Evolutionary conservation across 371 early-diverging fungal genomes (phyloP).

Genomic region (Chytridium lagenaria): DNA sequence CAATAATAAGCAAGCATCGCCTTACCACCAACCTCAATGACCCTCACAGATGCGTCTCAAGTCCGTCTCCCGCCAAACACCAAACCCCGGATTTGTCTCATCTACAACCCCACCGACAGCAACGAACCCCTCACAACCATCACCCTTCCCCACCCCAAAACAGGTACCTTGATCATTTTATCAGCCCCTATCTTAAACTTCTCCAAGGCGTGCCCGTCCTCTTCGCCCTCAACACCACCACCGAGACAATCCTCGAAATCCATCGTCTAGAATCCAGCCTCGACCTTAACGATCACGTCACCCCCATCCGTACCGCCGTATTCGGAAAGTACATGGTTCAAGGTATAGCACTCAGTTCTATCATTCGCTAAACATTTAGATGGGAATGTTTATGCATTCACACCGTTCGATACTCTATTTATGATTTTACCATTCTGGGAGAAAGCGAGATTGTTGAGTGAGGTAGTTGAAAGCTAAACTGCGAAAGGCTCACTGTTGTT

Average conservation of each 20-base stretch:
- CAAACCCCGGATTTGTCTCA: background rate
- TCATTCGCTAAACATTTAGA: background rate
- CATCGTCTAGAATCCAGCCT: background rate
- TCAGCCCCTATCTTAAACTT: background rate
- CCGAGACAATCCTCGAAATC: background rate
- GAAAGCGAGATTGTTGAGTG: background rate
- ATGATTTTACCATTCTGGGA: conserved; percentile 6
- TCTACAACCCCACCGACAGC: background rate
- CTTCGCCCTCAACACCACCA: background rate
- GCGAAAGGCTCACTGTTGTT: no score
- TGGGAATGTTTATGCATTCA: background rate
- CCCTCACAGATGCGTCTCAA: no score
- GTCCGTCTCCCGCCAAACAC: background rate
- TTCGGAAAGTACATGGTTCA: conserved; percentile 1
- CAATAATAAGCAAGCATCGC: no score
- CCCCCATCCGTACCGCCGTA: background rate
- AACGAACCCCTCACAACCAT: background rate
- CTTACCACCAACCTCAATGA: no score
- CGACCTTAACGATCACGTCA: background rate
- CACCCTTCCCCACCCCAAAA: conserved; percentile 1
- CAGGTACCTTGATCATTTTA: background rate
- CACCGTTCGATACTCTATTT: conserved; percentile 15
- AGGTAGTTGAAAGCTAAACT: no score
- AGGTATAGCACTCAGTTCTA: background rate
- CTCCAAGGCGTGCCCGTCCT: background rate